Evolutionary conservation across 78 protist species (phyloP).

Genomic region (Dictyostelium intermedium): DNA sequence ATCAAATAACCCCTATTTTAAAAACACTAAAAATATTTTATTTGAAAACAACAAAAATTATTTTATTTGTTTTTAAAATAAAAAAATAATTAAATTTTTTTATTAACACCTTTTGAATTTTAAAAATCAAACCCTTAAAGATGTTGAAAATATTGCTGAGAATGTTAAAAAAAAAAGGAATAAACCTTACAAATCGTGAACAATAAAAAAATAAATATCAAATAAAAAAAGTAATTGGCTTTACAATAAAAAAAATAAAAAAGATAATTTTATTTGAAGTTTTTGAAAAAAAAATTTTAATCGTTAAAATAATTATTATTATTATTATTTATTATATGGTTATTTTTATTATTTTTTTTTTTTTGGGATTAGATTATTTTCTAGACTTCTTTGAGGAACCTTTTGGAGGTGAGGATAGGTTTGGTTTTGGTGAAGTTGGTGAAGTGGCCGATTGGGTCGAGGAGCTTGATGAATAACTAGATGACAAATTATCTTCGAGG

Average conservation of each 20-base stretch:
- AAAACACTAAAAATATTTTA: no score
- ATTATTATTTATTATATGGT: not conserved
- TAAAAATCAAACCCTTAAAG: no score
- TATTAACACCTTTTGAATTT: no score
- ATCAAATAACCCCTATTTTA: no score
- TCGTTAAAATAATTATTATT: not conserved
- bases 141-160: no score
- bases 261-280: not conserved
- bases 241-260: not conserved
- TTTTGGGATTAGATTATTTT: not conserved
- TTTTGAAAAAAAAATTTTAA: not conserved
- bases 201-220: no score
- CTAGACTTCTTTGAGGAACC: not conserved
- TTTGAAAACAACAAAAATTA: no score
- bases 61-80: no score
- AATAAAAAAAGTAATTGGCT: no score
- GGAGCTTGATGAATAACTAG: not conserved
- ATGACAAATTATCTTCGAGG: not conserved
- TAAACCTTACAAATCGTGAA: no score
- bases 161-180: no score
- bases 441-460: not conserved
- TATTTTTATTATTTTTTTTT: not conserved
- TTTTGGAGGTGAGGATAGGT: constrained; percentile 20
- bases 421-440: constrained; percentile 15
- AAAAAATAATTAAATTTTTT: no score